Base-by-base conservation (phyloP, 169 alveolate genomes). In the Besnoitia besnoiti region DNA sequence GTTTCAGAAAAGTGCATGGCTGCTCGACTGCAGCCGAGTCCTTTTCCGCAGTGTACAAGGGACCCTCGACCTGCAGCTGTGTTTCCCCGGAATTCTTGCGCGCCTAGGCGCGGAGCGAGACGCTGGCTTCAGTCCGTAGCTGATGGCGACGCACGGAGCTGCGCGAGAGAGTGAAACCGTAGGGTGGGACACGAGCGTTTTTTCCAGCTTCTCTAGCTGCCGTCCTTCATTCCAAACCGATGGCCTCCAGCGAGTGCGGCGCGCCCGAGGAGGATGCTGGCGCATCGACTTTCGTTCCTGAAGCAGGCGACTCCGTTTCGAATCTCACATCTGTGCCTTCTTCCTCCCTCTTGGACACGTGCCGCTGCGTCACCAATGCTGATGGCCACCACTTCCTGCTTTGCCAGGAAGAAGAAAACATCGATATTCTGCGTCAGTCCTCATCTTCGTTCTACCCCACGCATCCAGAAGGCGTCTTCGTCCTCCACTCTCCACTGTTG, bases 181-280 rank as follows among this genome's bases (percentile, higher is more conserved):
- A 55, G 67, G 67, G 67, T 19, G 12, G 1, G 30, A 5, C n/a
- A 5, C 33, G 27, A 55, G 67, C 67, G 7, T 55, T 19, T 55
- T 55, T 55, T 0, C 24, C 67, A 55, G 67, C 67, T 55, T 49
- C 55, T 49, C n/a, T 5, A 55, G 67, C 67, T 55, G 67, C 12
- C 33, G 67, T 19, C 67, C 24, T 55, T 55, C 67, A 1, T 55
- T n/a, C 67, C 67, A 55, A 55, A 55, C 67, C 67, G 33, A 55
- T 55, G 67, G 67, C 67, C 67, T 19, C 67, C 67, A 55, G 24
- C 67, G 67, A 19, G 67, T 21, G 33, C 67, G 30, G 67, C 4
- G 67, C 67, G 67, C 67, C 67, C 67, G 67, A 55, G 67, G 67
- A 55, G 67, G 67, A 55, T 55, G 67, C 67, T 55, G 67, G 67